Base-by-base conservation (phyloP, 768 basidiomycete genomes). In the Amanita pallidorosea region DNA sequence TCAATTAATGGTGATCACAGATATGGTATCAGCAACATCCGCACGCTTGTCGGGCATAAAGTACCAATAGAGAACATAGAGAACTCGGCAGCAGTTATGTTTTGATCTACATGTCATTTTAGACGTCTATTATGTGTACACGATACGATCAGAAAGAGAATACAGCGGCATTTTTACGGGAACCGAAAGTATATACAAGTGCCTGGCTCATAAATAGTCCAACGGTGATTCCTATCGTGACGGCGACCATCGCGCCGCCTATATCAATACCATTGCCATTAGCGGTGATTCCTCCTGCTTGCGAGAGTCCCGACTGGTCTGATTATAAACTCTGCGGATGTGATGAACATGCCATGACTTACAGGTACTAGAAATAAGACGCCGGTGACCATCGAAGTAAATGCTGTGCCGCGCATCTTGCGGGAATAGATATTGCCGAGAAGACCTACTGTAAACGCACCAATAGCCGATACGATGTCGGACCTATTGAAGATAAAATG, bases 11-110 rank as follows among this genome's bases (percentile, higher is more conserved):
- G 20, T 46, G 44, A 50, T 45, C 47, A 12, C 58, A 94, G 93
- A 45, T 99, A 98, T 67, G 93, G 91, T 17, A 94, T 99, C 63
- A 94, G 83, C 65, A 98, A 99, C 65, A 99, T 99, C 58, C 75
- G 96, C 57, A 92, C 94, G 13, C 73, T 99, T 35, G 89, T 99
- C 42, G 96, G 96, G 13, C 96, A 99, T 74, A 99, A 98, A 71
- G 90, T 90, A 9, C 83, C 90, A 43, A 79, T 96, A 60, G 93
- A 93, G 55, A 77, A 74, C 45, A 85, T 96, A 54, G 91, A 92
- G 67, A 85, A 82, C 62, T 84, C 90, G 22, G 80, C 92, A 0
- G 93, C 94, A 5, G 92, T 96, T 13, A 81, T 90, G 71, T 88
- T 96, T 71, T 94, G 81, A 66, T 44, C 54, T 49, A 45, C 25